A percentile compares a stretch with the other conserved stretches of the same genome.
These are phyloP conservation scores for Medicago lupulina DNA, from an alignment of 306 rosid species.

Conservation along the genomic window DNA sequence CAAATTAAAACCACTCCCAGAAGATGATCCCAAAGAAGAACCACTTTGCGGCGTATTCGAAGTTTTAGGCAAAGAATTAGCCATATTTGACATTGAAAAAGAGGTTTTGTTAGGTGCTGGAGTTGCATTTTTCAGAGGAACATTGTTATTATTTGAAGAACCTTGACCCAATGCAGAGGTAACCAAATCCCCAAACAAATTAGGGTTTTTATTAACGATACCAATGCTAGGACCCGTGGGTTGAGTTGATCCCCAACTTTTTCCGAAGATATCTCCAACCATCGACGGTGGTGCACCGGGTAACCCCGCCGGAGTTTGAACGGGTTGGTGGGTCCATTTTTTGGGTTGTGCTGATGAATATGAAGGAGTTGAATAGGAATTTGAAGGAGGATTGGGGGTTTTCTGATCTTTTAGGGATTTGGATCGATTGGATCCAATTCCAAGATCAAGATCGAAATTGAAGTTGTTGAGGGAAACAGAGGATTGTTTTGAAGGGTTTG, in stretches of 20 bases:
- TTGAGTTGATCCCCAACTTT: conserved; percentile 73
- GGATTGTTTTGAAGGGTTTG: conserved; percentile 48
- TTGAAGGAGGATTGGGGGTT: conserved; percentile 57
- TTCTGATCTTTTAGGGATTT: conserved; percentile 90
- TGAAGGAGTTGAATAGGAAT: conserved; percentile 47
- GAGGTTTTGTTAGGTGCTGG: conserved; percentile 46
- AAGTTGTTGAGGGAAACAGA: conserved; percentile 61
- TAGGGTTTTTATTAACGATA: conserved; percentile 75
- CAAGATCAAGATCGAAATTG: conserved; percentile 92
- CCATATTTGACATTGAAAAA: conserved; percentile 75
- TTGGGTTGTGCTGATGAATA: conserved; percentile 60
- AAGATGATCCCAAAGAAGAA: conserved; percentile 61
- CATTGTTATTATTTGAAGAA: conserved; percentile 35
- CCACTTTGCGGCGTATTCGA: conserved; percentile 38
- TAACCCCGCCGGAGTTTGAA: conserved; percentile 52
- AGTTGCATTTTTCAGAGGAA: conserved; percentile 67
- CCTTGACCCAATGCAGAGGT: conserved; percentile 75
- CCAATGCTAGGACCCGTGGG: conserved; percentile 54
- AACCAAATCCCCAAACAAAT: conserved; percentile 89
- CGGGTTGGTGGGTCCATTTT: conserved; percentile 91
- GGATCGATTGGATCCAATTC: conserved; percentile 74
- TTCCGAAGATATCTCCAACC: conserved; percentile 95
- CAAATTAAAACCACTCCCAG: conserved; percentile 40
- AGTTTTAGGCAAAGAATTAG: conserved; percentile 74
- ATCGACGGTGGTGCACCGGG: conserved; percentile 66